Conservation (phyloP, 768 basidiomycete species). For the Tricholoma furcatifolium region DNA sequence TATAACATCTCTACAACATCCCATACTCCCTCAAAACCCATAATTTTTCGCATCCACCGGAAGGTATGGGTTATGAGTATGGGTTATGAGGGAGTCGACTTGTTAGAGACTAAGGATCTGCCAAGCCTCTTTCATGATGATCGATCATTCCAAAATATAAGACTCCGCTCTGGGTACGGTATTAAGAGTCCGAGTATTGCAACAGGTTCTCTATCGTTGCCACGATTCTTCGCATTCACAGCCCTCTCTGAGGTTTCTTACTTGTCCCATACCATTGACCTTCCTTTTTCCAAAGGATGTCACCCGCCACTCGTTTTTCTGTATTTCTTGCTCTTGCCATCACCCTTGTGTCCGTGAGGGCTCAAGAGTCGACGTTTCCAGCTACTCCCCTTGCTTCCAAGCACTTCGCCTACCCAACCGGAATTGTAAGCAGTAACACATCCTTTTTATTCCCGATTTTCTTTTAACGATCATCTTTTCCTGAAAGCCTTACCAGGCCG, state of each 20-base stretch:
- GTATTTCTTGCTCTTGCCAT: slow-evolving; percentile 27
- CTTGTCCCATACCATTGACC: not conserved
- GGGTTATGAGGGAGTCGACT: no score
- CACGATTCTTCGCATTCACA: slow-evolving; percentile 8
- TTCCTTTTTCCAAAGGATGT: slow-evolving; percentile 31
- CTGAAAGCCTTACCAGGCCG: slow-evolving; percentile 36
- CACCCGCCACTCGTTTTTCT: slow-evolving; percentile 40
- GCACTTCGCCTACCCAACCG: slow-evolving; percentile 40
- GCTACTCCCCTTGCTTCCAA: slow-evolving; percentile 47
- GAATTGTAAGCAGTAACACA: slow-evolving; percentile 34
- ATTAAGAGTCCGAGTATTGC: slow-evolving; percentile 9
- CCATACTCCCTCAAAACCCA: no score
- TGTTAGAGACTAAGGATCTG: no score
- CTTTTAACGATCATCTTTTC: not conserved
- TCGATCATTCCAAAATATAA: slow-evolving; percentile 11
- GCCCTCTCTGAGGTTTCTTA: slow-evolving; percentile 1
- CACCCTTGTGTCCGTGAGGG: slow-evolving; percentile 22
- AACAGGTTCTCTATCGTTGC: not conserved
- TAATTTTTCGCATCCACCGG: no score
- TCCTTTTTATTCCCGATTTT: not conserved
- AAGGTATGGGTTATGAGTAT: no score
- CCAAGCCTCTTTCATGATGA: not conserved
- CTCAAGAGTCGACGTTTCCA: slow-evolving; percentile 37
- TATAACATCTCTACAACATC: no score
- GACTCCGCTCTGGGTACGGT: slow-evolving; percentile 13